Conservation (phyloP, 495 filamentous ascomycete species). For the Penicillium angulare region DNA sequence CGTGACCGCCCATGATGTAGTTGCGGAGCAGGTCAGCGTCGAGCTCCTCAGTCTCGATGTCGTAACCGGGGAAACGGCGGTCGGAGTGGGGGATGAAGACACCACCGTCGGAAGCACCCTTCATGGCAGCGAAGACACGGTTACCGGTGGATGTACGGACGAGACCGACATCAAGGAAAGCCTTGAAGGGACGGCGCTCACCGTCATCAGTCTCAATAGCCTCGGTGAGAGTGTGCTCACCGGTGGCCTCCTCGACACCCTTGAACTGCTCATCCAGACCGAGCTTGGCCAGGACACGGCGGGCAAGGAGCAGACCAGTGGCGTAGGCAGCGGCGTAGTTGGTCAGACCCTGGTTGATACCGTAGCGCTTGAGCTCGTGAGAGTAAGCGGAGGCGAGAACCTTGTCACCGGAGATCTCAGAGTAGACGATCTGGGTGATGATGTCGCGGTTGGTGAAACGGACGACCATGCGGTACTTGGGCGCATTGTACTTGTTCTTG, state of each 20-base stretch:
- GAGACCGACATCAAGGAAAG: conserved; percentile 95
- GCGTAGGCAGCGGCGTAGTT: conserved; percentile 99
- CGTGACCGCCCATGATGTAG: conserved; percentile 98
- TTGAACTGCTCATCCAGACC: conserved; percentile 85
- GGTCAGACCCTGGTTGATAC: conserved; percentile 96
- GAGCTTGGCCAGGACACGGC: conserved; percentile 95
- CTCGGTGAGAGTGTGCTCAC: conserved; percentile 92
- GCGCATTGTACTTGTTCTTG: conserved; percentile 99
- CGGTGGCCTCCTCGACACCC: conserved; percentile 92
- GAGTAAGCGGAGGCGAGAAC: conserved; percentile 89
- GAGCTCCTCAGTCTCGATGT: conserved; percentile 95
- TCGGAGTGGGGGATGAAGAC: conserved; percentile 97
- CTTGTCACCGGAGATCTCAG: conserved; percentile 97
- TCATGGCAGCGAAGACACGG: conserved; percentile 98
- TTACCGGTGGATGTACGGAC: conserved; percentile 95
- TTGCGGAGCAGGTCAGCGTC: conserved; percentile 95
- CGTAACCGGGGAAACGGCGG: conserved; percentile 98
- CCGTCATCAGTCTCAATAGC: conserved; percentile 81
- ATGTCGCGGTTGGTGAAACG: conserved; percentile 99
- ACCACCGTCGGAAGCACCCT: conserved; percentile 98
- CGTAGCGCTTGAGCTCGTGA: conserved; percentile 96
- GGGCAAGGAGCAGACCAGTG: conserved; percentile 93
- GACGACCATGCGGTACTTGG: conserved; percentile 99
- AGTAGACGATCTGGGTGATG: conserved; percentile 94
- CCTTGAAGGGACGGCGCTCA: conserved; percentile 95